phyloP scores from a whole-genome alignment of 176 grass and related monocot genomes.

The Alloteropsis semialata region DNA sequence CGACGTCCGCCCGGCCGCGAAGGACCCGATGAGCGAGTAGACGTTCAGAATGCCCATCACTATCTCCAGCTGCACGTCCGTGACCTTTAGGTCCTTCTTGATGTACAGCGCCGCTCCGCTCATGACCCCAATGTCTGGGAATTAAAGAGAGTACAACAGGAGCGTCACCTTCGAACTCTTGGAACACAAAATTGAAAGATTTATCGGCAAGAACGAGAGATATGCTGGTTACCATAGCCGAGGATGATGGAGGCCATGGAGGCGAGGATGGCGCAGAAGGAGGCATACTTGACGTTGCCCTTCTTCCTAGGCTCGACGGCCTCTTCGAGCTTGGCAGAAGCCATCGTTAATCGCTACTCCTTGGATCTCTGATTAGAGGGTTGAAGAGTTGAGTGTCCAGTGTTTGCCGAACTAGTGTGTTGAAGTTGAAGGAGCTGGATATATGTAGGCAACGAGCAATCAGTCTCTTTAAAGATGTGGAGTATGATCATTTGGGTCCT shows the following conservation, averaged over 20 bases:
- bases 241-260: constrained; percentile 62
- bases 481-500: neutral
- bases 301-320: no score
- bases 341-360: neutral
- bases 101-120: constrained; percentile 51
- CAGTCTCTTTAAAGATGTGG: neutral
- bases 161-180: no score
- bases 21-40: constrained; percentile 58
- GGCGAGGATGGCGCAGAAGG: constrained; percentile 42
- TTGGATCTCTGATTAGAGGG: neutral
- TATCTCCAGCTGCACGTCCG: constrained; percentile 49
- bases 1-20: constrained; percentile 50
- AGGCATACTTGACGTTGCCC: constrained; percentile 35
- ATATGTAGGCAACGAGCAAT: neutral
- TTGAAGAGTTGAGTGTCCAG: neutral
- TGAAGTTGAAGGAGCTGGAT: neutral
- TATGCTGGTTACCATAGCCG: constrained; percentile 69
- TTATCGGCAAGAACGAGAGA: no score
- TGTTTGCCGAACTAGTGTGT: neutral
- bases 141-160: neutral
- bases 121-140: constrained; percentile 59
- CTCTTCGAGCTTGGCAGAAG: neutral
- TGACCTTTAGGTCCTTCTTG: constrained; percentile 39
- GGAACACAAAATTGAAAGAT: no score
- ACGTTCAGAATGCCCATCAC: constrained; percentile 56